phyloP scores from a whole-genome alignment of 352 stramenopile species.

The Phytophthora pluvialis region DNA sequence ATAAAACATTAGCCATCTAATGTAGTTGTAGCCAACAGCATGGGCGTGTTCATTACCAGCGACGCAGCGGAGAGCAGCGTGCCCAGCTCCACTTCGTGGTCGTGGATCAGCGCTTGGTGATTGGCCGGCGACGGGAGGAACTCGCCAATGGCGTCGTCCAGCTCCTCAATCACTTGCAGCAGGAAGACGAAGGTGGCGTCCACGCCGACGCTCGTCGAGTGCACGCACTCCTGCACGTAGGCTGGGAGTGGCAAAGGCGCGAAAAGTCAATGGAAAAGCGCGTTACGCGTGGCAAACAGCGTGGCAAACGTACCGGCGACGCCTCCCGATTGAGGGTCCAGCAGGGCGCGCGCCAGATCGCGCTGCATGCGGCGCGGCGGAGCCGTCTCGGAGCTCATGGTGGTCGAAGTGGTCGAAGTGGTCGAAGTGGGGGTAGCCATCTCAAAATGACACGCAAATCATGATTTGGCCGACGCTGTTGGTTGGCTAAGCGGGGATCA shows the following conservation, averaged over 20 bases:
- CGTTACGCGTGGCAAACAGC: not conserved
- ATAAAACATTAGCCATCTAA: too few species aligned
- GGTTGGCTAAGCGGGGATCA: slow-evolving; percentile 19
- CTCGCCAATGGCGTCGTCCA: slow-evolving; percentile 59
- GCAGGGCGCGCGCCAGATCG: slow-evolving; percentile 37
- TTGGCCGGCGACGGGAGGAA: slow-evolving; percentile 33
- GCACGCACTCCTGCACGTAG: slow-evolving; percentile 78
- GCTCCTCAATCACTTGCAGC: slow-evolving; percentile 65
- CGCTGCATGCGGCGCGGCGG: slow-evolving; percentile 29
- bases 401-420: too few species aligned
- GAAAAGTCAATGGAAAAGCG: slow-evolving; percentile 4
- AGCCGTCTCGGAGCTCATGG: slow-evolving; percentile 4
- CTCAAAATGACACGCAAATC: slow-evolving; percentile 17
- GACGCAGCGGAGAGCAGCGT: slow-evolving; percentile 71
- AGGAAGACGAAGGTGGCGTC: slow-evolving; percentile 70
- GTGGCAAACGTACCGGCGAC: slow-evolving; percentile 29
- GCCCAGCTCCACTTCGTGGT: slow-evolving; percentile 74
- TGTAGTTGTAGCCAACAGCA: too few species aligned
- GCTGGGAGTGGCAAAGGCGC: slow-evolving; percentile 31
- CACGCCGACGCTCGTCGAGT: slow-evolving; percentile 67
- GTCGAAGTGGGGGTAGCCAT: slow-evolving; percentile 24
- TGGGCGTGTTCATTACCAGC: slow-evolving; percentile 42
- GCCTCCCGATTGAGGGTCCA: slow-evolving; percentile 36
- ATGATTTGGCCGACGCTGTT: slow-evolving; percentile 15
- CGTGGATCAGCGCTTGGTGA: slow-evolving; percentile 41